Percentiles rank a stretch among this genome's conserved stretches.
Evolutionary conservation across 768 basidiomycete species (phyloP).

Genomic region (Leucosporidium scottii): DNA sequence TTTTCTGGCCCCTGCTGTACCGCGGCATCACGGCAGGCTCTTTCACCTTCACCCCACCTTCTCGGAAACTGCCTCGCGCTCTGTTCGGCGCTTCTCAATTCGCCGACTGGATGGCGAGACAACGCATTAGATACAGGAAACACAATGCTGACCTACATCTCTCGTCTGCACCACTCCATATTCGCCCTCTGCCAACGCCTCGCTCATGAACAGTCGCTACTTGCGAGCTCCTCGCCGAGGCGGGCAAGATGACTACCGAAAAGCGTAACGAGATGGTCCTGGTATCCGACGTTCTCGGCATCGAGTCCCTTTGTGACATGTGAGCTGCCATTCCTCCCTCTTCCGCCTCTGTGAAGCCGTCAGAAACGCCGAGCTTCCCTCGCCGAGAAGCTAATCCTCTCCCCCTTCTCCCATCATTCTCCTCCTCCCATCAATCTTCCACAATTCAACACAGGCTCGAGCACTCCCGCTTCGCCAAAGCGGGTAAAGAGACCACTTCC

Average conservation of each 20-base stretch:
- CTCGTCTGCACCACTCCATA: too few species aligned
- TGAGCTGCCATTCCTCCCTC: neutral
- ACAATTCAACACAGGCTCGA: slow-evolving; percentile 22
- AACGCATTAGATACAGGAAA: too few species aligned
- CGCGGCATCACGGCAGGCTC: too few species aligned
- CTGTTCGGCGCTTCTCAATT: neutral
- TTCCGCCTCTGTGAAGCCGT: neutral
- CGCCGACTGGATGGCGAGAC: too few species aligned
- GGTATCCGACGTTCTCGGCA: slow-evolving; percentile 35
- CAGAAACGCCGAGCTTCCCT: neutral
- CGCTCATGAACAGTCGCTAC: slow-evolving; percentile 8
- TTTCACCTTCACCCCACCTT: too few species aligned
- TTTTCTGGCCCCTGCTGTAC: neutral
- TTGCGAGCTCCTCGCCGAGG: slow-evolving; percentile 34
- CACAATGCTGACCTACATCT: too few species aligned
- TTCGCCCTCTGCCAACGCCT: neutral
- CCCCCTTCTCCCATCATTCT: too few species aligned
- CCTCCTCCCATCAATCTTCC: too few species aligned
- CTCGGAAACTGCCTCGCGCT: neutral
- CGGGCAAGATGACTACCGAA: slow-evolving; percentile 31
- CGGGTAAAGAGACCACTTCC: slow-evolving; percentile 16
- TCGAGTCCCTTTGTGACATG: slow-evolving; percentile 37
- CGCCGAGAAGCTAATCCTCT: too few species aligned
- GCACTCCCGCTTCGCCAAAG: slow-evolving; percentile 15
- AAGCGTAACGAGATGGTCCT: slow-evolving; percentile 37